phyloP scores from a whole-genome alignment of 345 rosid genomes.

The Laguncularia racemosa region DNA sequence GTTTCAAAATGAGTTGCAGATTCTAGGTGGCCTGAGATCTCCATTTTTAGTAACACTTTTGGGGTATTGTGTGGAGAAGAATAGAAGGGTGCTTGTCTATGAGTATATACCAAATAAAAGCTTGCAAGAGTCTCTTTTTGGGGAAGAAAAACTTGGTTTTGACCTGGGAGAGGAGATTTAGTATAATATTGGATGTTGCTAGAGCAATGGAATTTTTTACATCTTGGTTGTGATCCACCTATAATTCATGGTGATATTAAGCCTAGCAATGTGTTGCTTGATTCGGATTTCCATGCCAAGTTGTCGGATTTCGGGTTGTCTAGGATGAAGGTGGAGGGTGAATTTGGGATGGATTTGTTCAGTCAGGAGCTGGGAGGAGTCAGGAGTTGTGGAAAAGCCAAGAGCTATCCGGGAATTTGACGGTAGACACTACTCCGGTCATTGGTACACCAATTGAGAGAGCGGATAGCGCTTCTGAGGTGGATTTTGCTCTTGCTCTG shows the following conservation, averaged over 20 bases:
- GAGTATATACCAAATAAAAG: conserved; percentile 96
- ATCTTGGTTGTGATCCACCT: conserved; percentile 86
- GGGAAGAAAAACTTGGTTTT: conserved; percentile 43
- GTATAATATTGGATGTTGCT: conserved; percentile 70
- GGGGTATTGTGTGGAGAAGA: conserved; percentile 86
- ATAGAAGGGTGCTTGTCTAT: conserved; percentile 65
- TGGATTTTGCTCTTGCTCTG: conserved; percentile 85
- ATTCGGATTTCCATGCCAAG: conserved; percentile 75
- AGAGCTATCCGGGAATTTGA: conserved; percentile 58
- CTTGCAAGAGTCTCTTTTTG: conserved; percentile 72
- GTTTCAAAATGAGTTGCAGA: conserved; percentile 94
- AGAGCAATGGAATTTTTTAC: conserved; percentile 82
- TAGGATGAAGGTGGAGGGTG: conserved; percentile 77
- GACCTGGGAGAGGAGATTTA: conserved; percentile 72
- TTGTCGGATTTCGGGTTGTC: conserved; percentile 93
- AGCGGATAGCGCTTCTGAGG: conserved; percentile 42
- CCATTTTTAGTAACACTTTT: conserved; percentile 63
- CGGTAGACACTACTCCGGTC: conserved; percentile 38
- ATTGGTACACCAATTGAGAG: conserved; percentile 36
- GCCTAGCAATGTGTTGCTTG: conserved; percentile 90
- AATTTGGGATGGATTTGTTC: conserved; percentile 68
- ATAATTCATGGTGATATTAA: conserved; percentile 96
- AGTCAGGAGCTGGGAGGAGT: too few species aligned
- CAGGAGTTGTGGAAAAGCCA: conserved; percentile 61
- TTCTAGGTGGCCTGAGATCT: conserved; percentile 82